Percentiles rank a stretch among this genome's conserved stretches.
Conservation (phyloP, 768 basidiomycete species). For the Boletus huronensis region DNA sequence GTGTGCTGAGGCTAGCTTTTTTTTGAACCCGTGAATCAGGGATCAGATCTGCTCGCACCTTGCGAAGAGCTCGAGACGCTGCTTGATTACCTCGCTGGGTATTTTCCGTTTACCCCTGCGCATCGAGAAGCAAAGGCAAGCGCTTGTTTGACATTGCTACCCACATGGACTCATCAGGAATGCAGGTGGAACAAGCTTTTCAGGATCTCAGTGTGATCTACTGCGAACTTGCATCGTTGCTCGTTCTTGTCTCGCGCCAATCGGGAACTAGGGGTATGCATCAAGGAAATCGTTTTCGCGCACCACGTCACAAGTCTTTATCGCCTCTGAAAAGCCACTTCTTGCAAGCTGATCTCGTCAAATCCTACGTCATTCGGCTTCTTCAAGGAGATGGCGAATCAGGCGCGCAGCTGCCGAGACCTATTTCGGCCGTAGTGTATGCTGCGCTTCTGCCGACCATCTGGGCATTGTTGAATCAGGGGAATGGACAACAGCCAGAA, state of each 20-base stretch:
- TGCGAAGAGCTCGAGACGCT: constrained; percentile 54
- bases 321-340: constrained; percentile 15
- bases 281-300: constrained; percentile 9
- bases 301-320: constrained; percentile 14
- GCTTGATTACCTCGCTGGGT: constrained; percentile 70
- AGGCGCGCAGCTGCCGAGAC: constrained; percentile 42
- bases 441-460: constrained; percentile 67
- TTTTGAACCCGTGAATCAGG: constrained; percentile 20
- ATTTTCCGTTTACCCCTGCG: constrained; percentile 74
- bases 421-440: constrained; percentile 59
- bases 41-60: constrained; percentile 21
- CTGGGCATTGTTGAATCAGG: constrained; percentile 66
- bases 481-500: constrained; percentile 24
- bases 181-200: constrained; percentile 59
- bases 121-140: constrained; percentile 56
- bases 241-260: constrained; percentile 40
- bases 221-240: constrained; percentile 70
- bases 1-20: not conserved
- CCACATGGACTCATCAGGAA: constrained; percentile 5
- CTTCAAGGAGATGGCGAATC: constrained; percentile 49
- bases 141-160: not conserved
- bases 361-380: constrained; percentile 56
- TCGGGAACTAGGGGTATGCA: constrained; percentile 4
- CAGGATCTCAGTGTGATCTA: constrained; percentile 74
- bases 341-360: constrained; percentile 49